phyloP scores from a whole-genome alignment of 2,329 filamentous ascomycete genomes.

The Leptographium wingfieldii region DNA sequence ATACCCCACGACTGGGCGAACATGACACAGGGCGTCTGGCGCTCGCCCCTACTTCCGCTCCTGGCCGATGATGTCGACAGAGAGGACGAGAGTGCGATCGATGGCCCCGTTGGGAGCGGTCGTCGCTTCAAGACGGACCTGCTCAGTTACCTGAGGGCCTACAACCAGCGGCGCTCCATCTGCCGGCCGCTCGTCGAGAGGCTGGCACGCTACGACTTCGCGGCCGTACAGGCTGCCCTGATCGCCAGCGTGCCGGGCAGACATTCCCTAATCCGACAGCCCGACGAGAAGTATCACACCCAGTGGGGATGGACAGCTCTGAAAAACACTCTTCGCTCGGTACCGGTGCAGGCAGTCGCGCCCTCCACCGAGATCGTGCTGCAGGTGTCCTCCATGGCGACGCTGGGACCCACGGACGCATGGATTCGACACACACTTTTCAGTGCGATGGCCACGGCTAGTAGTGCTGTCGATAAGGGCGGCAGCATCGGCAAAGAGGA shows the following conservation, averaged over 20 bases:
- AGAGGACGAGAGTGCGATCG: background rate
- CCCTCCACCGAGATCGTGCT: conserved; percentile 37
- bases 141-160: conserved; percentile 57
- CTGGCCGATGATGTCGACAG: conserved; percentile 15
- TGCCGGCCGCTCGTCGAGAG: conserved; percentile 43
- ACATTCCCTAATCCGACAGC: conserved; percentile 23
- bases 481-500: conserved; percentile 13
- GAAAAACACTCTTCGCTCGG: conserved; percentile 40
- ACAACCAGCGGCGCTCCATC: conserved; percentile 44
- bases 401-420: conserved; percentile 54
- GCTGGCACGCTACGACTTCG: conserved; percentile 56
- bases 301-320: conserved; percentile 69
- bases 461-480: too few species aligned
- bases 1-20: conserved; percentile 79
- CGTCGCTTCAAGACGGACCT: conserved; percentile 64
- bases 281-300: conserved; percentile 23
- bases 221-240: conserved; percentile 52
- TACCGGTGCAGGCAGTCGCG: conserved; percentile 29
- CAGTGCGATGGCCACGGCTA: conserved; percentile 24
- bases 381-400: conserved; percentile 73
- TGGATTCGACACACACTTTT: conserved; percentile 62
- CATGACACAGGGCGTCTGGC: conserved; percentile 77
- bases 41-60: conserved; percentile 53
- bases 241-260: conserved; percentile 68
- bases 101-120: conserved; percentile 39